Percentiles rank a stretch among this genome's conserved stretches.
Conservation (phyloP, 306 rosid species). For the Cicer chorassanicum region DNA sequence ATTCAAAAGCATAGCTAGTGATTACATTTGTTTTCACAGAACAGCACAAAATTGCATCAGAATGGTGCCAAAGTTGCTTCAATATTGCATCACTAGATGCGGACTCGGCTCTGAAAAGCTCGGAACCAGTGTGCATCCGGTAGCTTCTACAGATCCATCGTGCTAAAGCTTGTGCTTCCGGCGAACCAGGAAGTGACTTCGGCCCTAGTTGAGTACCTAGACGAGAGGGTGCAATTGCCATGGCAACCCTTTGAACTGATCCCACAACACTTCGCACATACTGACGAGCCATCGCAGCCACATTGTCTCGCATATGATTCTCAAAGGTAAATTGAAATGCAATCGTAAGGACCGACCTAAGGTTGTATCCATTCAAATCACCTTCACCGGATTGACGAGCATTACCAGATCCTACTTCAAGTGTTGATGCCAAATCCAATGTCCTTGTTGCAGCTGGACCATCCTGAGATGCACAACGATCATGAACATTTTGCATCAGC, state of each 20-base stretch:
- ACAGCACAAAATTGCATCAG: constrained; percentile 94
- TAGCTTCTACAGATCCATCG: constrained; percentile 87
- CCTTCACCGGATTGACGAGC: constrained; percentile 65
- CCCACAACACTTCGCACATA: constrained; percentile 91
- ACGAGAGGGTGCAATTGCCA: constrained; percentile 92
- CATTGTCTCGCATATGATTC: constrained; percentile 82
- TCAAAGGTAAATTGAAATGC: constrained; percentile 95
- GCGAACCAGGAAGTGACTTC: constrained; percentile 82
- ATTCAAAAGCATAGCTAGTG: not conserved
- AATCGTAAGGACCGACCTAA: constrained; percentile 86
- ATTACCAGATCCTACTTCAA: constrained; percentile 79
- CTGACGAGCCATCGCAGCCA: constrained; percentile 99
- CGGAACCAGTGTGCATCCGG: constrained; percentile 80
- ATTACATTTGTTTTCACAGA: constrained; percentile 81
- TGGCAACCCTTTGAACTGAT: constrained; percentile 96
- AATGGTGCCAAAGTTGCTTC: constrained; percentile 94
- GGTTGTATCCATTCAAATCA: constrained; percentile 64
- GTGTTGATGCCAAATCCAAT: constrained; percentile 87
- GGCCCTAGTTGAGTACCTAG: constrained; percentile 69
- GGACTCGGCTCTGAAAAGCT: constrained; percentile 63
- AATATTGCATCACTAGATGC: constrained; percentile 72
- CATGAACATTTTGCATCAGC: not conserved
- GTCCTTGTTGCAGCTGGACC: constrained; percentile 69
- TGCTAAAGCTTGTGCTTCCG: constrained; percentile 89
- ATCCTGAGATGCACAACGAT: constrained; percentile 56